phyloP scores from a whole-genome alignment of 495 filamentous ascomycete species.

The Penicillium angulare region DNA sequence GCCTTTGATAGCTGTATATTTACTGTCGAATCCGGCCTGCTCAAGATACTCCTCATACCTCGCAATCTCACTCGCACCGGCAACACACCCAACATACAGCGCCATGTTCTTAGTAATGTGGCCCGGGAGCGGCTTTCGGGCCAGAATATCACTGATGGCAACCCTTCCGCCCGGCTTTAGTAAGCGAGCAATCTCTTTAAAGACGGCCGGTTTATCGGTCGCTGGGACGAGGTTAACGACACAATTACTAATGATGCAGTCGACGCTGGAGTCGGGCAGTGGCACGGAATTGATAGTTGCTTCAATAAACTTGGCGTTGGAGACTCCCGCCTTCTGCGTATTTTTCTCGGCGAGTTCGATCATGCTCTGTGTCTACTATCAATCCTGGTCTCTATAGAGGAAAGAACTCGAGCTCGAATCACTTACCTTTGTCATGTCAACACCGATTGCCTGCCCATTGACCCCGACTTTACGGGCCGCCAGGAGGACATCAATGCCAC shows the following conservation, averaged over 20 bases:
- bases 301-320: slow-evolving; percentile 53
- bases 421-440: slow-evolving; percentile 64
- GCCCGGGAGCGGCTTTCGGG: slow-evolving; percentile 50
- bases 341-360: slow-evolving; percentile 48
- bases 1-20: slow-evolving; percentile 1
- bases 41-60: slow-evolving; percentile 57
- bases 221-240: slow-evolving; percentile 65
- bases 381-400: slow-evolving; percentile 5
- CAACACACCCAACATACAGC: slow-evolving; percentile 60
- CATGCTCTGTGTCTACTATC: slow-evolving; percentile 41
- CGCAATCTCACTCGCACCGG: slow-evolving; percentile 52
- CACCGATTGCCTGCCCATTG: slow-evolving; percentile 55
- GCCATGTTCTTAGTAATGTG: slow-evolving; percentile 46
- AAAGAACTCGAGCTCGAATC: slow-evolving; percentile 6
- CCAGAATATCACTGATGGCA: slow-evolving; percentile 65
- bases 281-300: slow-evolving; percentile 53
- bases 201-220: slow-evolving; percentile 54
- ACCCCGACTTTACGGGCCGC: slow-evolving; percentile 56
- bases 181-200: slow-evolving; percentile 60
- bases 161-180: slow-evolving; percentile 60
- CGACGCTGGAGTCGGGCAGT: slow-evolving; percentile 39
- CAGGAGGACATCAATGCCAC: slow-evolving; percentile 63
- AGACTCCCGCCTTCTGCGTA: slow-evolving; percentile 32
- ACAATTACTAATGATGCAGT: slow-evolving; percentile 65
- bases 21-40: slow-evolving; percentile 56